Conservation (phyloP, 495 filamentous ascomycete species). For the Annulohypoxylon bovei region DNA sequence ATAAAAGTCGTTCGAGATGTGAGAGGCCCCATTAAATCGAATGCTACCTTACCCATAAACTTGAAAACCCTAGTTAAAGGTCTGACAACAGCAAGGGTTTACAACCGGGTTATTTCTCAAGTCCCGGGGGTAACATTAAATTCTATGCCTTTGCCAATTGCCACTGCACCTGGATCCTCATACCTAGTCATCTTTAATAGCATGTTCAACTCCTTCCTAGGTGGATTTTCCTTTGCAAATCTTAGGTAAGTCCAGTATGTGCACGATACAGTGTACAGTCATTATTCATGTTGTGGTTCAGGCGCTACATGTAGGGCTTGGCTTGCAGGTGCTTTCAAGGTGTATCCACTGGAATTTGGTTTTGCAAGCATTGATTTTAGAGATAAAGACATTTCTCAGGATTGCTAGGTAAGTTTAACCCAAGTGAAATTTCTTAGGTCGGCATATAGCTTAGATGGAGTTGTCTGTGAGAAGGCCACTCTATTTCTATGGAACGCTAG, state of each 20-base stretch:
- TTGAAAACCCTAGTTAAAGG: background rate
- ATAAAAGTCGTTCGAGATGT: conserved; percentile 3
- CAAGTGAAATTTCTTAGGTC: background rate
- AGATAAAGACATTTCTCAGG: background rate
- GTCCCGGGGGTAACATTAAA: background rate
- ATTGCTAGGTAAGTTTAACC: background rate
- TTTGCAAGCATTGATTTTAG: background rate
- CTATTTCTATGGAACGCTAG: background rate
- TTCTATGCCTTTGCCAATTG: background rate
- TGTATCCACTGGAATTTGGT: background rate
- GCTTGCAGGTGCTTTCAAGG: background rate
- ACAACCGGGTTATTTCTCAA: background rate
- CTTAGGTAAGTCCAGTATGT: background rate
- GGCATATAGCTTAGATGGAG: background rate
- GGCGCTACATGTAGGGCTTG: background rate
- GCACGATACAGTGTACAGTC: background rate
- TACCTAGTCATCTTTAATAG: background rate
- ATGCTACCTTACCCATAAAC: background rate
- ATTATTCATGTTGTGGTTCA: background rate
- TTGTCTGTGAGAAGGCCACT: background rate
- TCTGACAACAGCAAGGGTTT: background rate
- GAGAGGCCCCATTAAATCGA: background rate
- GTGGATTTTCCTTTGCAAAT: background rate
- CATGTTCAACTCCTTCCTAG: background rate
- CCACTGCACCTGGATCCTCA: background rate